Conservation (phyloP, 1,284 basidiomycete genomes). For the Ganoderma sinense region DNA sequence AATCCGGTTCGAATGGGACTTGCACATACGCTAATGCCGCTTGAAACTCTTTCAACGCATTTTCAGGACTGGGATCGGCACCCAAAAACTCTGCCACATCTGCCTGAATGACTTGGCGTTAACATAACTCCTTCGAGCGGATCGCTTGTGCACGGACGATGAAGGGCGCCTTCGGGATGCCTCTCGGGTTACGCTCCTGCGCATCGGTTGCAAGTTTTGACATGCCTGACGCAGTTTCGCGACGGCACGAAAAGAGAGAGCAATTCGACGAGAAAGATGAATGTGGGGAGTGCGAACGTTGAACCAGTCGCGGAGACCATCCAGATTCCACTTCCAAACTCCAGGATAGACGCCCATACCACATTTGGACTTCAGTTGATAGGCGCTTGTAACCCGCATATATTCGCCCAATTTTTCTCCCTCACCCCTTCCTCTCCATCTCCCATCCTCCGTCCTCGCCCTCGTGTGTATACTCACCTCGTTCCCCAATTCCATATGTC, state of each 20-base stretch:
- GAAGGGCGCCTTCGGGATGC: constrained; percentile 95
- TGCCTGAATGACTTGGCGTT: constrained; percentile 50
- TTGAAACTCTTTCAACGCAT: constrained; percentile 84
- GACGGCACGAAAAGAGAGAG: not conserved
- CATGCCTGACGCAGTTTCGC: constrained; percentile 21
- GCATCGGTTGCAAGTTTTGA: constrained; percentile 18
- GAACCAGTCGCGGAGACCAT: not conserved
- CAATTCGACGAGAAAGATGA: not conserved
- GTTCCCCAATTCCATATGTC: not conserved
- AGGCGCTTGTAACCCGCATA: constrained; percentile 10
- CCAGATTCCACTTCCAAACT: not conserved
- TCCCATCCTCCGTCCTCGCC: not conserved
- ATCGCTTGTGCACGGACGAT: constrained; percentile 67
- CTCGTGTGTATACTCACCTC: not conserved
- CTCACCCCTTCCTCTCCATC: constrained; percentile 1
- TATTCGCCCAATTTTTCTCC: constrained; percentile 22
- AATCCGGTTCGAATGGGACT: constrained; percentile 16
- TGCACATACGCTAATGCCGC: constrained; percentile 88
- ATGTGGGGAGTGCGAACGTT: not conserved
- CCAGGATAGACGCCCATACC: constrained; percentile 13
- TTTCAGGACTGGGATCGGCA: constrained; percentile 82
- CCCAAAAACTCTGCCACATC: constrained; percentile 91
- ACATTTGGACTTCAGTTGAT: not conserved
- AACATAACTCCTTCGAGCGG: constrained; percentile 9
- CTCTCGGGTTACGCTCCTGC: constrained; percentile 84